phyloP scores from a whole-genome alignment of 2,329 filamentous ascomycete species.

The Claviceps cyperi region DNA sequence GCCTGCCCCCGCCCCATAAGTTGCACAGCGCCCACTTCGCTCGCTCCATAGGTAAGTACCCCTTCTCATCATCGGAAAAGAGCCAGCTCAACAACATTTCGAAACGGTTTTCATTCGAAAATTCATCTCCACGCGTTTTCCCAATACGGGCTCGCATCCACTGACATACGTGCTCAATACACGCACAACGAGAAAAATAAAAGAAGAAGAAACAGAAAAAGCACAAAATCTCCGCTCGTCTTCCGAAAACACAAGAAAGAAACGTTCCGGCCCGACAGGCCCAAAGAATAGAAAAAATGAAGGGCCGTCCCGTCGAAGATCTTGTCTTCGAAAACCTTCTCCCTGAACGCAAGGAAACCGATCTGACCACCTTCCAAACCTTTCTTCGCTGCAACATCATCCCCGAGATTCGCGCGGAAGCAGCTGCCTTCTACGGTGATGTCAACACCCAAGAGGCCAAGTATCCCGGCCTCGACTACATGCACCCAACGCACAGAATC shows the following conservation, averaged over 20 bases:
- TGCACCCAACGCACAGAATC: constrained; percentile 55
- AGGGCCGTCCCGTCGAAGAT: constrained; percentile 53
- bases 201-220: not conserved
- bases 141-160: no score
- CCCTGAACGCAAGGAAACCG: constrained; percentile 49
- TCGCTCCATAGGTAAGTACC: no score
- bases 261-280: not conserved
- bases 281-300: constrained; percentile 37
- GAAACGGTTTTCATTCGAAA: no score
- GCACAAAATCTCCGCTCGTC: no score
- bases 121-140: no score
- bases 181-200: not conserved
- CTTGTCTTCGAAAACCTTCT: constrained; percentile 64
- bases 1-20: no score
- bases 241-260: not conserved
- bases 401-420: constrained; percentile 65
- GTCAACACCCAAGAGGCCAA: constrained; percentile 68
- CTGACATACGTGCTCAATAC: no score
- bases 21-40: no score
- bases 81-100: no score
- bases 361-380: constrained; percentile 56
- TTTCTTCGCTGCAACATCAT: constrained; percentile 59
- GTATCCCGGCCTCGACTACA: constrained; percentile 71
- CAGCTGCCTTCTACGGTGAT: constrained; percentile 64
- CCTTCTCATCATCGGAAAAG: no score